Conservation (phyloP, 106 monocot species). For the Allium cepa region DNA sequence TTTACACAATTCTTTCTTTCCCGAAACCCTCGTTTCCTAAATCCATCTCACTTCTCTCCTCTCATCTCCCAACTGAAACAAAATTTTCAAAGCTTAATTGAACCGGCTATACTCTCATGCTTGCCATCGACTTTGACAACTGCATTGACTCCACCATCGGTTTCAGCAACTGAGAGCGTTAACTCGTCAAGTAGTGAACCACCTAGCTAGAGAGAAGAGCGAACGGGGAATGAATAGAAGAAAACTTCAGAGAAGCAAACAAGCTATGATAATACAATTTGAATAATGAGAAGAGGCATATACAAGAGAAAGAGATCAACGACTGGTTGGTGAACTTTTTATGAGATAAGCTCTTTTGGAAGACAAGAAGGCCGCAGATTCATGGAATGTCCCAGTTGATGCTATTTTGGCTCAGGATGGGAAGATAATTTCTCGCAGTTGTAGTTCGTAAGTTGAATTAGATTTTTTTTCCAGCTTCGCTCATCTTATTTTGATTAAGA, state of each 20-base stretch:
- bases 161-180: conserved; percentile 12
- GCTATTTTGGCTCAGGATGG: conserved; percentile 86
- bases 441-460: conserved; percentile 49
- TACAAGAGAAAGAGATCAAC: conserved; percentile 52
- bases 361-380: conserved; percentile 77
- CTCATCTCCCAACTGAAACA: no score
- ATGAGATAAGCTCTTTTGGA: conserved; percentile 95
- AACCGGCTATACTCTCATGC: no score
- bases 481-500: no score
- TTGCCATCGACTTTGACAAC: conserved; percentile 5
- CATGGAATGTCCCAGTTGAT: conserved; percentile 94
- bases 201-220: conserved; percentile 13
- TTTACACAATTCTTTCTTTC: no score
- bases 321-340: conserved; percentile 70
- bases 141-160: conserved; percentile 9
- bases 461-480: no score
- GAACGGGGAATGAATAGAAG: conserved; percentile 51
- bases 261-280: conserved; percentile 49
- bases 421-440: conserved; percentile 77
- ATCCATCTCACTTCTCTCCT: no score
- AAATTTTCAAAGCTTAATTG: no score
- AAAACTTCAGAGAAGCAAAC: conserved; percentile 63
- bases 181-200: conserved; percentile 2
- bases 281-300: conserved; percentile 90
- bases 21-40: no score